Percentiles rank a stretch among this genome's conserved stretches.
phyloP scores from a whole-genome alignment of 441 rosid genomes.

The Croton laevigatus region DNA sequence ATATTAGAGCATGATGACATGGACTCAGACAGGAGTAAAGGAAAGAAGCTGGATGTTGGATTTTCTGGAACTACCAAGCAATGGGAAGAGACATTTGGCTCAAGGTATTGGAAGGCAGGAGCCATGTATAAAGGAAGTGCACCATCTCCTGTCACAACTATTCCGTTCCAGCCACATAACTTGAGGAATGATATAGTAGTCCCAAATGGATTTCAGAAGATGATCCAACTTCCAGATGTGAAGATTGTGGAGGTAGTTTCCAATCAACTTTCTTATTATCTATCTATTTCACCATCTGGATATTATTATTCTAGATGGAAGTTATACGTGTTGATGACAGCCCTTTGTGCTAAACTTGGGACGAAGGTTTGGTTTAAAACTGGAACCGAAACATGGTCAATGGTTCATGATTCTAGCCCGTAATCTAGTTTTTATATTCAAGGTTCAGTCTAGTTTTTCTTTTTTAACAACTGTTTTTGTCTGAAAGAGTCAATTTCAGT shows the following conservation, averaged over 20 bases:
- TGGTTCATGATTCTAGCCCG: no score
- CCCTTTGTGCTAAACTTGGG: background rate
- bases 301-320: background rate
- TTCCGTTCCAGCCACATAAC: slow-evolving; percentile 36
- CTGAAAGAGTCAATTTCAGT: no score
- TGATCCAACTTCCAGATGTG: slow-evolving; percentile 41
- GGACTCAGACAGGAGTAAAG: slow-evolving; percentile 78
- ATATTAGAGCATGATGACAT: slow-evolving; percentile 91
- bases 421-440: no score
- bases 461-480: no score
- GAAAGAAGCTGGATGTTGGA: slow-evolving; percentile 79
- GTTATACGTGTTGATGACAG: background rate
- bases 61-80: slow-evolving; percentile 71
- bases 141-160: slow-evolving; percentile 51
- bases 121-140: slow-evolving; percentile 77
- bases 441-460: no score
- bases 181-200: slow-evolving; percentile 30
- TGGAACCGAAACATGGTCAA: no score
- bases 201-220: slow-evolving; percentile 23
- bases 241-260: slow-evolving; percentile 57
- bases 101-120: slow-evolving; percentile 87
- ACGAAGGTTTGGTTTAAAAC: no score
- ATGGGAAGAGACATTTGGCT: slow-evolving; percentile 83
- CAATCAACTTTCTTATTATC: background rate
- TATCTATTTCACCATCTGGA: slow-evolving; percentile 9